Evolutionary conservation across 257 asterid species (phyloP).

Genomic region (Ilex aquifolium): DNA sequence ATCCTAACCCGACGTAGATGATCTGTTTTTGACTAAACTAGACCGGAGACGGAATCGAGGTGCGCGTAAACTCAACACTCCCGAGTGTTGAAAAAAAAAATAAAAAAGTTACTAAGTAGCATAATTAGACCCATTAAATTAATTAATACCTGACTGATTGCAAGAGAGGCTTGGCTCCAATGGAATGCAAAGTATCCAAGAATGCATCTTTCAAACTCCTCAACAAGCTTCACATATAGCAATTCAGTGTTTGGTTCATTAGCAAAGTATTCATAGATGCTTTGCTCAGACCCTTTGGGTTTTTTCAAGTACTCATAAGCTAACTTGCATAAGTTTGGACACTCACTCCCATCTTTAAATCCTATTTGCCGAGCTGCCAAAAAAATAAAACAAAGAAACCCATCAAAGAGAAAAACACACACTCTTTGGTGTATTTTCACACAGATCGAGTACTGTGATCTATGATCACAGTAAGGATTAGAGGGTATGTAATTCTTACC

Average conservation of each 20-base stretch:
- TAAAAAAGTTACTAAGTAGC: too few species aligned
- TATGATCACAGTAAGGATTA: too few species aligned
- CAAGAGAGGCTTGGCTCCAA: conserved; percentile 62
- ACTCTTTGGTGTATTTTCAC: too few species aligned
- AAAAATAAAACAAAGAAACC: background rate
- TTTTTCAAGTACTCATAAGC: conserved; percentile 62
- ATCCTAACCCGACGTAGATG: too few species aligned
- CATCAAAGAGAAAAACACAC: background rate
- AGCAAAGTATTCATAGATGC: conserved; percentile 58
- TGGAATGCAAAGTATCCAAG: conserved; percentile 76
- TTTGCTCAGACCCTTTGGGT: conserved; percentile 52
- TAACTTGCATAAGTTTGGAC: conserved; percentile 46
- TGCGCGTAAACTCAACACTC: too few species aligned
- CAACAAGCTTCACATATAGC: conserved; percentile 61
- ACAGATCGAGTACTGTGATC: too few species aligned
- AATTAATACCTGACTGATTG: conserved; percentile 50
- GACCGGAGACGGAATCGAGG: too few species aligned
- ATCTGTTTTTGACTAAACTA: too few species aligned
- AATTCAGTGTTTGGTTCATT: conserved; percentile 34
- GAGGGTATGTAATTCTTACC: conserved; percentile 24
- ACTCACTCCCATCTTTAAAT: conserved; percentile 63
- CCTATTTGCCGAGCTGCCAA: conserved; percentile 75
- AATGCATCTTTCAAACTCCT: conserved; percentile 86
- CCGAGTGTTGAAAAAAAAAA: too few species aligned
- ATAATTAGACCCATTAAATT: too few species aligned